Conservation (phyloP, 2,329 filamentous ascomycete genomes). For the Penicillium sp. region DNA sequence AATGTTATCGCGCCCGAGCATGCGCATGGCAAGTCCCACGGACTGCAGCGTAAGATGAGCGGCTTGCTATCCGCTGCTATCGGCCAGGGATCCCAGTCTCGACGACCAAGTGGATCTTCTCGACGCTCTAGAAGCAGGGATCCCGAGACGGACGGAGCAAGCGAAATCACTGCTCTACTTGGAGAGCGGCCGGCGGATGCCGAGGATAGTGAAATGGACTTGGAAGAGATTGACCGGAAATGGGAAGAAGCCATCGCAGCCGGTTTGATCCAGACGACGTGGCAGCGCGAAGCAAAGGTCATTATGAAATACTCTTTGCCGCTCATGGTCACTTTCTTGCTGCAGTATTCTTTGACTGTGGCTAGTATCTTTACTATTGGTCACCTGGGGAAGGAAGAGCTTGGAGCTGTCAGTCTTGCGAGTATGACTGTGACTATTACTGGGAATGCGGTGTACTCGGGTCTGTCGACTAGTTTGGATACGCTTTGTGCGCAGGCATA, state of each 20-base stretch:
- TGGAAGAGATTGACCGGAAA: conserved; percentile 65
- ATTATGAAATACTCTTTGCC: conserved; percentile 70
- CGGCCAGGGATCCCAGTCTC: conserved; percentile 12
- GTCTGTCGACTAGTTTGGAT: conserved; percentile 86
- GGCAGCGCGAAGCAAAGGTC: conserved; percentile 85
- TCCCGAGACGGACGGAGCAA: conserved; percentile 17
- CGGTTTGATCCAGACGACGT: conserved; percentile 82
- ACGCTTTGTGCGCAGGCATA: conserved; percentile 94
- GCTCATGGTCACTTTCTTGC: conserved; percentile 69
- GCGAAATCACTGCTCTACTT: conserved; percentile 53
- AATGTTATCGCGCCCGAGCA: conserved; percentile 57
- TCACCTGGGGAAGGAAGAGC: conserved; percentile 68
- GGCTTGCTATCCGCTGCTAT: conserved; percentile 24
- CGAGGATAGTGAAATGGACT: conserved; percentile 50
- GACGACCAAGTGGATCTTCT: conserved; percentile 11
- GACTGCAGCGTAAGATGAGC: conserved; percentile 28
- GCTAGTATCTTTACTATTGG: conserved; percentile 77
- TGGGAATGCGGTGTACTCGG: conserved; percentile 74
- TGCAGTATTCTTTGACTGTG: conserved; percentile 84
- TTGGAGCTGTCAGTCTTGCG: conserved; percentile 66
- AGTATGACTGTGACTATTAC: conserved; percentile 81
- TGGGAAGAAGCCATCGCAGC: conserved; percentile 84
- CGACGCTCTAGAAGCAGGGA: conserved; percentile 9
- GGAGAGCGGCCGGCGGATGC: conserved; percentile 27
- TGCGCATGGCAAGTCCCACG: conserved; percentile 22